Percentiles rank a stretch among this genome's conserved stretches.
Conservation (phyloP, 441 rosid genomes). For the Corymbia citriodora region DNA sequence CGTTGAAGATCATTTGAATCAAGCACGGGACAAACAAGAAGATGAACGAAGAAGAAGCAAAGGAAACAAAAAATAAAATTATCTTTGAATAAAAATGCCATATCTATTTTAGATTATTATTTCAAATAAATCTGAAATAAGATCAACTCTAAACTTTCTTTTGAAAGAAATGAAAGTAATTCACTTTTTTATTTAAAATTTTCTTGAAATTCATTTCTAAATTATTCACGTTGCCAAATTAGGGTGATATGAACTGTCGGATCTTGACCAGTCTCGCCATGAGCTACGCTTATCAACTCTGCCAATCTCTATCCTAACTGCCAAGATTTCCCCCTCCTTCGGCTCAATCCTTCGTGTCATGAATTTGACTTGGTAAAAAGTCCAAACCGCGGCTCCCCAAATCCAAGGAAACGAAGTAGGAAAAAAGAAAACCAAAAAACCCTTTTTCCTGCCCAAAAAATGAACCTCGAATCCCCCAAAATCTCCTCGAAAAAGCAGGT, state of each 20-base stretch:
- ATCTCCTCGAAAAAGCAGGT: neutral
- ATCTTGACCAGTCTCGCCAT: neutral
- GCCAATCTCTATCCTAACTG: neutral
- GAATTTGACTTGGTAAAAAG: neutral
- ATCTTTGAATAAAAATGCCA: neutral
- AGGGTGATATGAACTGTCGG: rapidly evolving
- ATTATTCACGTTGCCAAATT: neutral
- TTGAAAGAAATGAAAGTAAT: neutral
- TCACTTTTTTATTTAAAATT: neutral
- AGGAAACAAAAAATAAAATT: neutral
- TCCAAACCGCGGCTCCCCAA: neutral
- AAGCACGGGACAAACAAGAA: neutral
- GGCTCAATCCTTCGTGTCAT: neutral
- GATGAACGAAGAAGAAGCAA: neutral
- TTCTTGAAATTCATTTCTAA: rapidly evolving
- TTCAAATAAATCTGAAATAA: neutral
- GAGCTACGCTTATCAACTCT: neutral
- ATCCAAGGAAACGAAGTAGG: neutral
- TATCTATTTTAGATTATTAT: rapidly evolving
- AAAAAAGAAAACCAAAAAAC: neutral
- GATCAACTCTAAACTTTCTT: rapidly evolving
- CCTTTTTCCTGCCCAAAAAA: neutral
- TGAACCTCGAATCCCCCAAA: neutral
- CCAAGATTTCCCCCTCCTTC: neutral
- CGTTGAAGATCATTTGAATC: constrained; percentile 22